phyloP scores from a whole-genome alignment of 1,284 basidiomycete genomes.

The Sutorius eximius region DNA sequence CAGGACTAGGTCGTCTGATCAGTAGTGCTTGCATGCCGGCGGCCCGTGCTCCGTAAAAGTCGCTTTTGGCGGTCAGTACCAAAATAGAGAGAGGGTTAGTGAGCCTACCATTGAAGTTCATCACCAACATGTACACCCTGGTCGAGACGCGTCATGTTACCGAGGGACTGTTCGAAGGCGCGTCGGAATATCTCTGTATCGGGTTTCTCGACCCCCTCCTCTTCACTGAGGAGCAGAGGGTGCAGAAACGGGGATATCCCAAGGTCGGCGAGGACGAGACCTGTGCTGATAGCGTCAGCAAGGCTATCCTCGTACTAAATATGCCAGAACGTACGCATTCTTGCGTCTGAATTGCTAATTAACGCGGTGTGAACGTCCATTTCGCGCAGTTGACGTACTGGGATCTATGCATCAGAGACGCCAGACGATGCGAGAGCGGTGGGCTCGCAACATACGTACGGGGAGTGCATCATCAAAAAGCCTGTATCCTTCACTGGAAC shows the following conservation, averaged over 20 bases:
- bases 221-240: conserved; percentile 63
- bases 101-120: conserved; percentile 58
- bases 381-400: conserved; percentile 49
- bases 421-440: not conserved
- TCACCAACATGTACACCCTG: conserved; percentile 73
- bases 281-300: conserved; percentile 32
- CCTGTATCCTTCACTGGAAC: conserved; percentile 67
- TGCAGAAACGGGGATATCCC: conserved; percentile 48
- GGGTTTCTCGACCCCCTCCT: conserved; percentile 69
- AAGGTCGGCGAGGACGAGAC: conserved; percentile 58
- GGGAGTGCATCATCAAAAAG: conserved; percentile 63
- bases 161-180: conserved; percentile 35
- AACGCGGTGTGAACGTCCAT: conserved; percentile 54
- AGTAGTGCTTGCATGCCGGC: conserved; percentile 63
- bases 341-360: conserved; percentile 68
- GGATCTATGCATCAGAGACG: conserved; percentile 6
- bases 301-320: not conserved
- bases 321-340: conserved; percentile 54
- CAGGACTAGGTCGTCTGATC: conserved; percentile 49
- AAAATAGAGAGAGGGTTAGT: not conserved
- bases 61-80: conserved; percentile 42
- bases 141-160: conserved; percentile 32
- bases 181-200: conserved; percentile 54
- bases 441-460: conserved; percentile 47
- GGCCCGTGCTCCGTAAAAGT: conserved; percentile 61